These are phyloP conservation scores for Globisporangium middletonii DNA, from an alignment of 352 stramenopile genomes.

Conservation along the genomic window DNA sequence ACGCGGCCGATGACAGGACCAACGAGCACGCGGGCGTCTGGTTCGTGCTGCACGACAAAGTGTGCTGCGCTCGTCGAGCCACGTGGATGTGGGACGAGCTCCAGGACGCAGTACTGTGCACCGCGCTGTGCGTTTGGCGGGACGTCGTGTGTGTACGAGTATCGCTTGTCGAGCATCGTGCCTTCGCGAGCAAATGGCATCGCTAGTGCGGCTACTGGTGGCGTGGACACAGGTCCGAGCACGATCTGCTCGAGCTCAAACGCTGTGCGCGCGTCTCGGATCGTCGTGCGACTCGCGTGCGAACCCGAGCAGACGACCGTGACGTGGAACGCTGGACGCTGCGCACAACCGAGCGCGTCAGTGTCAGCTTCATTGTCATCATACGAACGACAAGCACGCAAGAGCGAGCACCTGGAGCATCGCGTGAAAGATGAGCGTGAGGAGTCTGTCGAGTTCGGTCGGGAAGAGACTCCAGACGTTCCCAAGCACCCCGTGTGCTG, in stretches of 20 bases:
- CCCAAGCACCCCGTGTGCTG: not conserved
- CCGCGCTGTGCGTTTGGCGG: slow-evolving; percentile 4
- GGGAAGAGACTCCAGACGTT: slow-evolving; percentile 34
- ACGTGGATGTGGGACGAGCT: slow-evolving; percentile 39
- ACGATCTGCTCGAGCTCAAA: slow-evolving; percentile 42
- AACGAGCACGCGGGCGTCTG: slow-evolving; percentile 37
- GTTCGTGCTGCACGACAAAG: slow-evolving; percentile 30
- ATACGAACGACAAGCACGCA: not conserved
- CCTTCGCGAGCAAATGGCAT: slow-evolving; percentile 2
- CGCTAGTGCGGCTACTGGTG: slow-evolving; percentile 3
- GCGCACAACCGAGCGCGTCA: not conserved
- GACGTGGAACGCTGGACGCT: slow-evolving; percentile 23
- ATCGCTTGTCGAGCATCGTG: slow-evolving; percentile 8
- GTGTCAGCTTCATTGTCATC: not conserved
- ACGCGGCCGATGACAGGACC: slow-evolving; percentile 61
- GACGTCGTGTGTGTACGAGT: slow-evolving; percentile 23
- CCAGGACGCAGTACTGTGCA: slow-evolving; percentile 40
- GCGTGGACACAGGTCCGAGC: slow-evolving; percentile 26
- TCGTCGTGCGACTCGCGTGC: slow-evolving; percentile 23
- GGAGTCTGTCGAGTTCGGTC: slow-evolving; percentile 25
- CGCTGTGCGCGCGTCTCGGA: slow-evolving; percentile 21
- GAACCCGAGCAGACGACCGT: slow-evolving; percentile 36
- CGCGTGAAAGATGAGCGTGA: slow-evolving; percentile 34
- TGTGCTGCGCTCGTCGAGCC: slow-evolving; percentile 24
- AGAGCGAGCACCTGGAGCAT: slow-evolving; percentile 17